phyloP scores from a whole-genome alignment of 148 eudicot species.

The Rhododendron mucronatum region DNA sequence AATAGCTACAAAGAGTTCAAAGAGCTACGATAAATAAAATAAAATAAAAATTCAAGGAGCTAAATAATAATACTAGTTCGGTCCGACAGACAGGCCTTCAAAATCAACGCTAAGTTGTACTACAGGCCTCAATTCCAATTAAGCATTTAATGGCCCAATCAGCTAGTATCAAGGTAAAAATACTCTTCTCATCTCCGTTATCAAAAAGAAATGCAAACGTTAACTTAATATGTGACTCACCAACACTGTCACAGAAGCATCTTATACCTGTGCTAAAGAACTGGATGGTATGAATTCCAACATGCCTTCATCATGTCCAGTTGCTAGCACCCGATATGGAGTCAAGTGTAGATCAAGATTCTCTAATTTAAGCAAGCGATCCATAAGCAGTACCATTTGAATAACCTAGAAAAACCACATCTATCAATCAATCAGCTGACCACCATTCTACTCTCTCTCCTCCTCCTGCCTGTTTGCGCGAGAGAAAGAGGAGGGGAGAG shows the following conservation, averaged over 20 bases:
- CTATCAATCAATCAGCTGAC: neutral
- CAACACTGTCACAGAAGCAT: constrained; percentile 1
- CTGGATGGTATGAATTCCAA: constrained; percentile 92
- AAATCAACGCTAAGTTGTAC: neutral
- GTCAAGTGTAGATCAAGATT: constrained; percentile 94
- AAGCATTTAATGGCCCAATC: neutral
- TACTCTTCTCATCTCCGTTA: neutral
- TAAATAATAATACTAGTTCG: neutral
- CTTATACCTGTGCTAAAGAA: constrained; percentile 83
- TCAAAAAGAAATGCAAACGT: neutral
- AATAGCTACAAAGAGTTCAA: neutral
- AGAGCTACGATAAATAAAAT: neutral
- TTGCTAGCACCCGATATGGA: constrained; percentile 93
- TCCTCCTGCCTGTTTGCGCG: neutral
- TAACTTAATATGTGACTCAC: neutral
- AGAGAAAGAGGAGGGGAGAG: neutral
- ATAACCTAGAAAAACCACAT: constrained; percentile 53
- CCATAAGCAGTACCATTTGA: constrained; percentile 98
- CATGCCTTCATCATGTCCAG: constrained; percentile 99
- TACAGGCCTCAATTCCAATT: neutral
- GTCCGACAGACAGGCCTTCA: neutral
- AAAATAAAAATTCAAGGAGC: neutral
- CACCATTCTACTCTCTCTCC: neutral
- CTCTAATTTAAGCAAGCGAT: constrained; percentile 90
- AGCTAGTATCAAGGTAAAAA: neutral